phyloP scores from a whole-genome alignment of 768 basidiomycete species.

The Pulveroboletus sp. region DNA sequence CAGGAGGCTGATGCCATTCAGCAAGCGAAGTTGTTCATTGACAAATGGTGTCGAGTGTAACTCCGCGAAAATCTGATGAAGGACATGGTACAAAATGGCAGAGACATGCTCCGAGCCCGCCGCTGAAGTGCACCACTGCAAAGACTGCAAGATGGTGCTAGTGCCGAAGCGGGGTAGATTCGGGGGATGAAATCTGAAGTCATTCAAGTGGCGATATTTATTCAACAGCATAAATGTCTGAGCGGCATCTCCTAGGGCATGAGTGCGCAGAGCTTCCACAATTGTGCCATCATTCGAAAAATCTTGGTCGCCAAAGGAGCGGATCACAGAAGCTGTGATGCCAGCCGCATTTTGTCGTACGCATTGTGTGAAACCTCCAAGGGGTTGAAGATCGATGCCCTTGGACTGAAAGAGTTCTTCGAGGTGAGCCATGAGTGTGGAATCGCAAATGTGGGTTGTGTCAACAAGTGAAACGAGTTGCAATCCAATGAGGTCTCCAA shows the following conservation, averaged over 20 bases:
- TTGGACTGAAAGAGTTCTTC: conserved; percentile 34
- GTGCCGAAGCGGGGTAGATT: conserved; percentile 60
- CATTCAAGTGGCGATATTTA: conserved; percentile 44
- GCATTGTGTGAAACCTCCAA: conserved; percentile 31
- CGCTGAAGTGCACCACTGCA: conserved; percentile 54
- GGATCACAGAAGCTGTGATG: conserved; percentile 55
- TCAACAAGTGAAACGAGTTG: conserved; percentile 49
- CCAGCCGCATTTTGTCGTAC: conserved; percentile 47
- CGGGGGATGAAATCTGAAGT: conserved; percentile 53
- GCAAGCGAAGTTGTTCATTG: conserved; percentile 74
- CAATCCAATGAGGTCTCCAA: conserved; percentile 66
- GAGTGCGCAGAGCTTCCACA: conserved; percentile 36
- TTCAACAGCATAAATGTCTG: conserved; percentile 48
- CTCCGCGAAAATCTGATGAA: conserved; percentile 66
- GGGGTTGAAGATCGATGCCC: conserved; percentile 28
- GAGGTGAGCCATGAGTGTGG: conserved; percentile 26
- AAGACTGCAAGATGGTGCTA: conserved; percentile 44
- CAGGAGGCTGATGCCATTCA: conserved; percentile 73
- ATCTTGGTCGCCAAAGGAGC: conserved; percentile 65
- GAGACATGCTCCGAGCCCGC: conserved; percentile 39
- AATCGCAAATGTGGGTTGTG: conserved; percentile 16
- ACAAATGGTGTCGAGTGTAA: conserved; percentile 66
- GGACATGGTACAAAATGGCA: conserved; percentile 72
- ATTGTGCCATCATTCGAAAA: conserved; percentile 50
- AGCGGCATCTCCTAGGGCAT: conserved; percentile 33